Base-by-base conservation (phyloP, 768 basidiomycete species). In the Suillus subaureus region DNA sequence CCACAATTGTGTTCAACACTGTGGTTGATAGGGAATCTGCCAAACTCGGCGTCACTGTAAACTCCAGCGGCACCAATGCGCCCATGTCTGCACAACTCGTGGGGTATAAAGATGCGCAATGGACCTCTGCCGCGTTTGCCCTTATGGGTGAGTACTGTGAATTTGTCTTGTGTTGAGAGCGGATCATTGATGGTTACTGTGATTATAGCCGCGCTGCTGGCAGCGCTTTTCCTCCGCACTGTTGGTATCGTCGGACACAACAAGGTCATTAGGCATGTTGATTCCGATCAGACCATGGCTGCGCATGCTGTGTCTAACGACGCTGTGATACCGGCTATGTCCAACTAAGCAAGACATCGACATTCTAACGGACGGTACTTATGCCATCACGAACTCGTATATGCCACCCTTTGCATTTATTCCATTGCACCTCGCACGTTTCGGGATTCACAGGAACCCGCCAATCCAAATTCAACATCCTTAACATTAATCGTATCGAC, bases 1-100 rank as follows among this genome's bases (percentile, higher is more conserved):
- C 87, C 9, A 92, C 91, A 0, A 88, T 92, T 37, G 88, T 91
- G 43, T 90, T 86, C 74, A 83, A 92, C 68, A 75, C 81, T 2
- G 83, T 86, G n/a, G 76, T 83, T 15, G 63, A 66, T 5, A 66
- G 75, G 15, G 70, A 79, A 35, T 74, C 81, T 16, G 65, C 67
- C 37, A 68, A 60, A 65, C 64, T 72, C 49, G 81, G 78, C 40
- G 78, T 83, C 13, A 55, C 67, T 28, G 51, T 79, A 56, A 68
- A 79, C 63, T 63, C 68, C 28, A 33, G 68, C 1, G 73, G 68
- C 8, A 64, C 72, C 23, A 78, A 75, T 65, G 75, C 79, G 35
- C 79, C 81, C 0, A 54, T 15, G 21, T 43, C 71, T 0, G 81
- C 84, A 4, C 77, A 81, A 63, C 75, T 91, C n/a, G 60, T 69